Base-by-base conservation (phyloP, 2,329 filamentous ascomycete species). In the Tolypocladium pustulatum region DNA sequence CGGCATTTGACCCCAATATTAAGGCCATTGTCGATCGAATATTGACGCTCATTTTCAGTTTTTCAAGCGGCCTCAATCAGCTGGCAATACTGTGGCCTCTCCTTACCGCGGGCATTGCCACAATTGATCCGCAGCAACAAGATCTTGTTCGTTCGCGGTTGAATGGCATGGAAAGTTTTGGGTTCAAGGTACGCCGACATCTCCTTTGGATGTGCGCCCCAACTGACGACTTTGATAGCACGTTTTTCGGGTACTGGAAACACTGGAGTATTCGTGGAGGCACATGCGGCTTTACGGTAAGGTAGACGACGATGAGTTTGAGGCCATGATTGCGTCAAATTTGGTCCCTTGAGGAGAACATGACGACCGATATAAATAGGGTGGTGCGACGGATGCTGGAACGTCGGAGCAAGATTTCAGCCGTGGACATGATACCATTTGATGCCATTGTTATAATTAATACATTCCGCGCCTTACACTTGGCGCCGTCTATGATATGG, bases 231-330 rank as follows among this genome's bases (percentile, higher is more conserved):
- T 22, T 38, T 7, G 25, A 37, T n/a, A 61, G 61, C 55, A 62
- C 27, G 60, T 62, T 8, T 51, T 51, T 4, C 60, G 61, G 20
- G 56, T 61, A 13, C 46, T 61, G 38, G 62, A 62, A 6, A 61
- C 61, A 1, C 25, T 63, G 37, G 60, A 63, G 46, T 56, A 57
- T 30, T 55, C 56, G 17, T 64, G 59, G 59, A 41, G 36, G 43
- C 57, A 58, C 10, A 55, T 55, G 57, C 37, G 49, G 32, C 37
- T 30, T 17, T 58, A 60, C 34, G 58, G 54, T 36, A 37, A 36
- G 17, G 30, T 58, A 20, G 13, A 60, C 53, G 61, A 60, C 20
- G 61, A 55, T 20, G 46, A 55, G 37, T 54, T 61, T 37, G 61
- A 62, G 54, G 54, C 36, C 25, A 57, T 62, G 51, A 49, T 62